Percentiles rank a stretch among this genome's conserved stretches.
Conservation (phyloP, 371 early-diverging fungal species). For the Actinomucor elegans region DNA sequence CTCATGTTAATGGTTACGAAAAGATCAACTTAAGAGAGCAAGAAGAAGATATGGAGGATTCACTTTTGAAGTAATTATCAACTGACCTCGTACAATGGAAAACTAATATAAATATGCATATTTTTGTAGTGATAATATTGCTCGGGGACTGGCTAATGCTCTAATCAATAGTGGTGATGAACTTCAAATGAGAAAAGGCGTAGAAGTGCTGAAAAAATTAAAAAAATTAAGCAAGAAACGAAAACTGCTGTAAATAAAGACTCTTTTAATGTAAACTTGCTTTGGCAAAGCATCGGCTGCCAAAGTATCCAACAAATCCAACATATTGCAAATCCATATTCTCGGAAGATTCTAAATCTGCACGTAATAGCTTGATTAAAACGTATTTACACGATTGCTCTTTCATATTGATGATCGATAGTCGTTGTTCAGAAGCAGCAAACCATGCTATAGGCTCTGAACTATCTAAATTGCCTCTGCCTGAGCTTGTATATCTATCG, state of each 20-base stretch:
- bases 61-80: constrained; percentile 17
- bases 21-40: constrained; percentile 15
- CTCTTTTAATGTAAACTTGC: background rate
- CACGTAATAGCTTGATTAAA: constrained; percentile 16
- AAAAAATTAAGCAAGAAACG: background rate
- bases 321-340: constrained; percentile 21
- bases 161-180: constrained; percentile 25
- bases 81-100: background rate
- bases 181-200: constrained; percentile 13
- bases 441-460: constrained; percentile 19
- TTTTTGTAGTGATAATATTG: constrained; percentile 26
- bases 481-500: constrained; percentile 1
- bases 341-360: constrained; percentile 7
- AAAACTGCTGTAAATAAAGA: background rate
- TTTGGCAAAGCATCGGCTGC: constrained; percentile 13
- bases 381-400: constrained; percentile 16
- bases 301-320: constrained; percentile 21
- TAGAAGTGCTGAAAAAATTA: constrained; percentile 7
- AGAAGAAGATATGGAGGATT: constrained; percentile 18
- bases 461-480: background rate
- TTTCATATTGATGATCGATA: constrained; percentile 4
- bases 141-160: constrained; percentile 22
- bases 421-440: background rate
- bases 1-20: constrained; percentile 14
- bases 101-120: background rate